Base-by-base conservation (phyloP, 2,329 filamentous ascomycete species). In the Colletotrichum euphorbiae region DNA sequence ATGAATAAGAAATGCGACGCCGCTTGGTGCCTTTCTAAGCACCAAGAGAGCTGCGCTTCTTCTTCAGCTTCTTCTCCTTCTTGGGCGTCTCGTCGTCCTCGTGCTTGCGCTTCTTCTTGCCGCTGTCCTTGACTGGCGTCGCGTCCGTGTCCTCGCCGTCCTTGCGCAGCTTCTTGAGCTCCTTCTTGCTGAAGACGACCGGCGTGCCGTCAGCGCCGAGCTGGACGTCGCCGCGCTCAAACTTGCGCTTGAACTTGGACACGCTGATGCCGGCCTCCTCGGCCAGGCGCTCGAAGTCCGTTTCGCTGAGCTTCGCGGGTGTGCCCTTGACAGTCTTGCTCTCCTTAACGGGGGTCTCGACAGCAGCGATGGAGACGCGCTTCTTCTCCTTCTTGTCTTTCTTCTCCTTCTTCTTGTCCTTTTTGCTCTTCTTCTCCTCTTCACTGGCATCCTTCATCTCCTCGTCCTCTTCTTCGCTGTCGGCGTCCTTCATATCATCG, bases 161-260 rank as follows among this genome's bases (percentile, higher is more conserved):
- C 81, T 91, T 91, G 80, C 87, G 89, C 67, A 86, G 81, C 83
- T 92, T 91, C 85, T 93, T 93, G 74, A 91, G 79, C 52, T 92
- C 90, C 82, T 93, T 93, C 85, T 93, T 93, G 83, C 89, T 92
- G 74, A 90, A 80, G 4, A 92, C 83, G 72, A 87, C 84, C 45
- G 91, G 89, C 58, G 85, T 89, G 65, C 91, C 91, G 69, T 91
- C 87, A 12, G 82, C 80, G 73, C 85, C 85, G 71, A 93, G 81
- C 76, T 88, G 84, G 71, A 94, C 91, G 75, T 93, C 90, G 42
- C 92, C 92, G 70, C 90, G 87, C 80, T 92, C 91, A 72, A 89
- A 89, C 85, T 93, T 93, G 78, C 90, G 86, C 84, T 91, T 89
- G 82, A 93, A 94, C 81, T 93, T 91, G 82, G 88, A 89, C 61